A percentile compares a stretch with the other conserved stretches of the same genome.
Evolutionary conservation across 2,329 filamentous ascomycete species (phyloP).

Genomic region (Trichoderma oligosporum): DNA sequence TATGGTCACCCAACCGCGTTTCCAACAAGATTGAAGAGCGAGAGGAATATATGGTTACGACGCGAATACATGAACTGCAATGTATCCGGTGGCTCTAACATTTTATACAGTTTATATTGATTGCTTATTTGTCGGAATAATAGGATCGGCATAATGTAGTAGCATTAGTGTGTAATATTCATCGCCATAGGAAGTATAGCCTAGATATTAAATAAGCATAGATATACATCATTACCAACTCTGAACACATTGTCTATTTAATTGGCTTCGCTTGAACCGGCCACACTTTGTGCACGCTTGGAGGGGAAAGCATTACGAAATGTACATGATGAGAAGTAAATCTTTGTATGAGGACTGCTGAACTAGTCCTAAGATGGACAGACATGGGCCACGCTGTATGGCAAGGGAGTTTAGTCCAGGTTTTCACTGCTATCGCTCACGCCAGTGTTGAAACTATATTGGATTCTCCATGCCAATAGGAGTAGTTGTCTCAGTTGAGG

Average conservation of each 20-base stretch:
- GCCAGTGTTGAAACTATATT: constrained; percentile 31
- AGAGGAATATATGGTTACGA: too few species aligned
- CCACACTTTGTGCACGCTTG: background rate
- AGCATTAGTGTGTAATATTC: background rate
- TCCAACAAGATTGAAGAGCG: too few species aligned
- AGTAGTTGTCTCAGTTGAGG: constrained; percentile 24
- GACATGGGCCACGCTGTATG: background rate
- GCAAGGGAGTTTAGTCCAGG: background rate
- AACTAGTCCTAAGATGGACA: background rate
- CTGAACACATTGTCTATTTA: background rate
- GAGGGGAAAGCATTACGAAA: background rate
- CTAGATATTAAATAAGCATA: constrained; percentile 8
- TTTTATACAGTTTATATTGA: too few species aligned
- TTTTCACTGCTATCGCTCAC: background rate
- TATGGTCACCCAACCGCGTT: too few species aligned
- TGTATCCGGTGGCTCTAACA: too few species aligned
- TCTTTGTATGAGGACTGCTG: background rate
- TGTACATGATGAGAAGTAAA: background rate
- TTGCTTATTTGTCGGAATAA: background rate
- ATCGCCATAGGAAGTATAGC: background rate
- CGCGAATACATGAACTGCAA: too few species aligned
- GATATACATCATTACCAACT: constrained; percentile 5
- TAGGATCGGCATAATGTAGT: background rate
- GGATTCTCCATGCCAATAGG: constrained; percentile 43
- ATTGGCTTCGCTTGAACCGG: background rate